These are phyloP conservation scores for Glycine latifolia DNA, from an alignment of 306 rosid genomes.

Conservation along the genomic window DNA sequence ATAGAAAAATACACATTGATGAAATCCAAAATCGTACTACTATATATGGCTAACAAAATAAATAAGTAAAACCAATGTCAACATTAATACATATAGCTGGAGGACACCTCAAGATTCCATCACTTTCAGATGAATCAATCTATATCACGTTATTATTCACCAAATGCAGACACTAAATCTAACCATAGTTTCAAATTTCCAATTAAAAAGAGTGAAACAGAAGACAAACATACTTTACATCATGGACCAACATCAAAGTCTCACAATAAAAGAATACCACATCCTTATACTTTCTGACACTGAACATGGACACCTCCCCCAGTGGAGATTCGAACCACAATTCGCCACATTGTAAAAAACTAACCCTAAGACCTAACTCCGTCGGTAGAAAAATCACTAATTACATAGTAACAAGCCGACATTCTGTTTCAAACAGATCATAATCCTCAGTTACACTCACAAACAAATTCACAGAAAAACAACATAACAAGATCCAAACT, in stretches of 20 bases:
- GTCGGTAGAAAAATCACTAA: not conserved
- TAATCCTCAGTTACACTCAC: not conserved
- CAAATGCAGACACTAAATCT: not conserved
- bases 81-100: constrained; percentile 9
- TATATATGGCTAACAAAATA: constrained; percentile 7
- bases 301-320: not conserved
- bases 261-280: not conserved
- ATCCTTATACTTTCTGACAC: not conserved
- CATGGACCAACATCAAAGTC: not conserved
- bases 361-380: not conserved
- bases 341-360: not conserved
- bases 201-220: constrained; percentile 24
- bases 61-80: constrained; percentile 31
- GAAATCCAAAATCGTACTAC: not conserved
- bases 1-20: not conserved
- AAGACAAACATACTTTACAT: not conserved
- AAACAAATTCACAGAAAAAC: not conserved
- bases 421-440: constrained; percentile 1
- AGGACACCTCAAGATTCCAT: constrained; percentile 19
- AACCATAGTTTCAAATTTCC: not conserved
- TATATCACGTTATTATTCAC: constrained; percentile 6
- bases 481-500: constrained; percentile 26
- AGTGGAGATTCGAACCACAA: not conserved
- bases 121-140: not conserved
- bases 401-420: not conserved